Evolutionary conservation across 306 rosid genomes (phyloP), one percentile per base, ranked within the genome.

Genomic region (Carpinus viminea): DNA sequence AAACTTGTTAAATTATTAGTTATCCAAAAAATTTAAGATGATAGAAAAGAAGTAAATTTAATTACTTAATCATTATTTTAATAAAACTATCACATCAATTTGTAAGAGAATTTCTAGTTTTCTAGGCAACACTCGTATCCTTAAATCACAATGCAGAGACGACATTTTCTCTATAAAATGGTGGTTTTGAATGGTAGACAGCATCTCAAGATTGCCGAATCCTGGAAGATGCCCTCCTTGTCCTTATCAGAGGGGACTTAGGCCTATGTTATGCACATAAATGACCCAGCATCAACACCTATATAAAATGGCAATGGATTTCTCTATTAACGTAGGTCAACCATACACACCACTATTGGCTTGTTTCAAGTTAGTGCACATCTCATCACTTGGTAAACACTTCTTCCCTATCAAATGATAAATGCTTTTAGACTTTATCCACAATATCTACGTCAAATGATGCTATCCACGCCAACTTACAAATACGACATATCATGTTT

Each of bases 141-240:
- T 38, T 38, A 38, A 38, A 38, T 4, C 43, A 38, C 43, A 38
- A 38, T 38, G 43, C 43, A 38, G 43, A 38, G 60, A 8, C 18
- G 24, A 54, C 8, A 7, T 20, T 17, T 54, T 18, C 5, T 54
- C 24, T 18, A 24, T 36, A 36, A 12, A 31, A 13, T 62, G 15
- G 16, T 28, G 15, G 31, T 62, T 31, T 15, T 45, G 21, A 64
- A 80, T 28, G 79, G 84, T 61, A 53, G 72, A 53, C 48, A 66
- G 68, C 16, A 57, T 28, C 70, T 1, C 0, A 45, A 75, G 85
- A 83, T 83, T 75, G 78, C 78, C 55, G 70, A 77, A 83, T 86
- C 87, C 83, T 70, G 34, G 28, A 60, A 68, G 68, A 73, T 80
- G 47, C 16, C 70, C 70, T 18, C 48, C 41, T 28, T 11, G 53